A percentile compares a stretch with the other conserved stretches of the same genome.
phyloP scores from a whole-genome alignment of 306 rosid species.

The Alnus rubra region DNA sequence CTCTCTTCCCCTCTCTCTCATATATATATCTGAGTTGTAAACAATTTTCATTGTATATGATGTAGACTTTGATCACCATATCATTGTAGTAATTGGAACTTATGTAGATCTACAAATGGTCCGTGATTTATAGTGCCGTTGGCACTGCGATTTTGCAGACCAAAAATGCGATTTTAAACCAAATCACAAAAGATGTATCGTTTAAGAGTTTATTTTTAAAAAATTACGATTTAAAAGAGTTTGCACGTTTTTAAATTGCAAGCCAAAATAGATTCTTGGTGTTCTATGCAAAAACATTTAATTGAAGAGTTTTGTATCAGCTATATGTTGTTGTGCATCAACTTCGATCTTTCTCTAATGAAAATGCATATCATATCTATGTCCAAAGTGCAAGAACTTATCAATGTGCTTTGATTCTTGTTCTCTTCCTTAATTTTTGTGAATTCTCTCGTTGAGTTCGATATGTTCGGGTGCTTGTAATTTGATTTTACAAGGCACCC shows the following conservation, averaged over 20 bases:
- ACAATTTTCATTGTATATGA: slow-evolving; percentile 17
- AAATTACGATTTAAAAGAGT: too few species aligned
- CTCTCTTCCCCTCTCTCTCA: neutral
- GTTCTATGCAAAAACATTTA: too few species aligned
- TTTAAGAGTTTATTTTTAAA: too few species aligned
- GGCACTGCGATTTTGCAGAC: too few species aligned
- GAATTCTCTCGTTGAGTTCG: neutral
- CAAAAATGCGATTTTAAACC: too few species aligned
- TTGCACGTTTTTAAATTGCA: too few species aligned
- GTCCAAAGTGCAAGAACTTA: neutral
- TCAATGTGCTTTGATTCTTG: neutral
- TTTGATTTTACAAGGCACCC: too few species aligned
- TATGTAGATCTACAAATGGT: neutral
- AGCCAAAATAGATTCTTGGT: too few species aligned
- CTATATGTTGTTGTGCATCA: neutral
- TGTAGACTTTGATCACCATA: slow-evolving; percentile 25
- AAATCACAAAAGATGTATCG: too few species aligned
- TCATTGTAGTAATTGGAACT: slow-evolving; percentile 23
- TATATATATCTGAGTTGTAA: slow-evolving; percentile 21
- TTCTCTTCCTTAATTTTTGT: neutral
- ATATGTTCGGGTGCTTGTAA: neutral
- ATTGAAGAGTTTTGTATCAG: too few species aligned
- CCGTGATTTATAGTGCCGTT: neutral
- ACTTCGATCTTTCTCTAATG: too few species aligned
- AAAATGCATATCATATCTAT: too few species aligned